Conservation (phyloP, 1,284 basidiomycete genomes). For the Acaromyces ingoldii region DNA sequence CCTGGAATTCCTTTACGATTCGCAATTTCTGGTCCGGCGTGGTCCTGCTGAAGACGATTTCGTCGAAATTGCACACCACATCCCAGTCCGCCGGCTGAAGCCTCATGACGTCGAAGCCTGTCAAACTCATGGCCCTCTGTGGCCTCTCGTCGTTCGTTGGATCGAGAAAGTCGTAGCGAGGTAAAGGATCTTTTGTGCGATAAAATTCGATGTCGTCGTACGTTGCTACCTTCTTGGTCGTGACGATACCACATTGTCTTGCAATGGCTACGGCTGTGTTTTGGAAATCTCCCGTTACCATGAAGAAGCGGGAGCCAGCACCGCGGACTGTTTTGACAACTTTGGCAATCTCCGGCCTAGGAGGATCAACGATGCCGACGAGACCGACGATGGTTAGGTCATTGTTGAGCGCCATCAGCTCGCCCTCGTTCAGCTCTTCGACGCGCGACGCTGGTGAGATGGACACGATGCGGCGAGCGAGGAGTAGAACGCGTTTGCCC, state of each 20-base stretch:
- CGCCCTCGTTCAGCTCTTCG: slow-evolving; percentile 48
- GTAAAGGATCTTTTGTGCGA: too few species aligned
- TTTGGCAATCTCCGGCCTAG: slow-evolving; percentile 60
- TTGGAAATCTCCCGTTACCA: slow-evolving; percentile 66
- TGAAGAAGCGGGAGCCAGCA: slow-evolving; percentile 64
- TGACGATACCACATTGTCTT: slow-evolving; percentile 61
- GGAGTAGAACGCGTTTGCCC: slow-evolving; percentile 62
- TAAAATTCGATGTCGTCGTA: slow-evolving; percentile 27
- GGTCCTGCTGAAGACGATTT: slow-evolving; percentile 69
- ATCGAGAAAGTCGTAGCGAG: slow-evolving; percentile 54
- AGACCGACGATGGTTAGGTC: slow-evolving; percentile 63
- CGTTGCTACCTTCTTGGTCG: slow-evolving; percentile 55
- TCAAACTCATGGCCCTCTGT: slow-evolving; percentile 17
- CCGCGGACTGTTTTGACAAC: slow-evolving; percentile 58
- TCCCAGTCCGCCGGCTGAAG: slow-evolving; percentile 57
- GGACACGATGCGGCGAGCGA: slow-evolving; percentile 52
- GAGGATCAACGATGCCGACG: slow-evolving; percentile 64
- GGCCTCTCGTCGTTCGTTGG: slow-evolving; percentile 34
- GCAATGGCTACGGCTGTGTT: slow-evolving; percentile 62
- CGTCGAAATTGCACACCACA: slow-evolving; percentile 59
- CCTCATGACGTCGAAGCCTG: slow-evolving; percentile 15
- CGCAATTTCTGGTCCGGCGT: slow-evolving; percentile 66
- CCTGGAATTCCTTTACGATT: slow-evolving; percentile 64
- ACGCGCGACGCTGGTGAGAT: slow-evolving; percentile 13
- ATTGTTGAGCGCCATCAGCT: slow-evolving; percentile 42